Evolutionary conservation across 139 green algal genomes (phyloP), one percentile per base, ranked within the genome.

Genomic region (Dunaliella primolecta): DNA sequence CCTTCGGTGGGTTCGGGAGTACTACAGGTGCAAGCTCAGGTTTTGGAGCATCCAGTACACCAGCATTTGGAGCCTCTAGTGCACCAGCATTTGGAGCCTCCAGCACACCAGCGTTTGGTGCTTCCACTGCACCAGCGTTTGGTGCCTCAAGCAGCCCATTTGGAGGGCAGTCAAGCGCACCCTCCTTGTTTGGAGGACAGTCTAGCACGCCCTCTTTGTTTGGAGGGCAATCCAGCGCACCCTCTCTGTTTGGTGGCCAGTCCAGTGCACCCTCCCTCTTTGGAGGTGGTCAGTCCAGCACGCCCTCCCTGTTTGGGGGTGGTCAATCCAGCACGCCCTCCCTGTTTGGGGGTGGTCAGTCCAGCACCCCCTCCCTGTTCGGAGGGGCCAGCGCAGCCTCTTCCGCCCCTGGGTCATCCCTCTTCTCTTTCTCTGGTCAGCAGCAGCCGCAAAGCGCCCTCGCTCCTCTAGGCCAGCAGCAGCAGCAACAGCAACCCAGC

Each of bases 21-120:
- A 25, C 46, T 15, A 64, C 46, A 15, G 15, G 46, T 80, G 81
- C 64, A 71, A n/a, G n/a, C n/a, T 25, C 80, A 46, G n/a, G 38
- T 36, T 84, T 82, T 71, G 75, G 75, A 23, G 78, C 78, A 27
- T 37, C 79, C 30, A 56, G 55, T 33, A 33, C 64, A 36, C 81
- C 79, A 32, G 79, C 79, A 29, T 83, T 81, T 81, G 77, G 77
- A 15, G 31, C 78, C 11, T n/a, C 30, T 36, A 30, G 31, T 7
- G 78, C 78, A 21, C 38, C 78, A 75, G 78, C 78, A 25, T 83
- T 87, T 81, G 84, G 79, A 55, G 81, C 87, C 35, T 30, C 81
- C 81, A 80, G 29, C 70, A 81, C 56, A 55, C 33, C 83, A 33
- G 31, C 75, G 32, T 78, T 81, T 75, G 82, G 82, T 31, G 57